Percentiles rank a stretch among this genome's conserved stretches.
These are phyloP conservation scores for Penicillium sp. DNA, from an alignment of 2,329 filamentous ascomycete species.

Conservation along the genomic window DNA sequence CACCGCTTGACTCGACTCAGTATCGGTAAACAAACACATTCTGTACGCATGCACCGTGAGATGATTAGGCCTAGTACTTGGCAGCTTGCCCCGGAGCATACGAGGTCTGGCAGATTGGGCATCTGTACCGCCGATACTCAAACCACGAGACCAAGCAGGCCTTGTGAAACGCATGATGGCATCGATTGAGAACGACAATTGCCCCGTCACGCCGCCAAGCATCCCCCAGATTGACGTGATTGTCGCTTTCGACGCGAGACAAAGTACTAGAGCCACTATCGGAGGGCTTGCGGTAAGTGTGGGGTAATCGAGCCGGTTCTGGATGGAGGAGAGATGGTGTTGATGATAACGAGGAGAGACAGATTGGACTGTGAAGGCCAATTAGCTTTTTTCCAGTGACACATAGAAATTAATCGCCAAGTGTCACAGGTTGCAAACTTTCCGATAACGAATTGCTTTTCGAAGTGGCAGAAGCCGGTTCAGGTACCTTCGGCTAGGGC, in stretches of 20 bases:
- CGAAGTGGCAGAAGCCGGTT: not conserved
- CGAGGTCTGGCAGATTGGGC: slow-evolving; percentile 27
- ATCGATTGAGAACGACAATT: slow-evolving; percentile 24
- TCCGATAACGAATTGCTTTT: not conserved
- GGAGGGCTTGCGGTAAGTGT: slow-evolving; percentile 4
- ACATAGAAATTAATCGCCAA: not conserved
- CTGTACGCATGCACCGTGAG: not conserved
- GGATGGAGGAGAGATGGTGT: slow-evolving; percentile 16
- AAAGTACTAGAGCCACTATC: not conserved
- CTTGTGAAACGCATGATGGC: slow-evolving; percentile 27
- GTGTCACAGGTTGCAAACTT: not conserved
- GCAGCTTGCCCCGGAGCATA: slow-evolving; percentile 15
- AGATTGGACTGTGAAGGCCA: slow-evolving; percentile 22
- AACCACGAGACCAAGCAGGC: slow-evolving; percentile 27
- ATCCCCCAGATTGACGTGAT: not conserved
- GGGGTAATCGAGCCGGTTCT: slow-evolving; percentile 15
- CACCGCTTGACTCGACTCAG: too few relatives aligned
- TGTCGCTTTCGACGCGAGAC: not conserved
- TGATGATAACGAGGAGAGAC: slow-evolving; percentile 22
- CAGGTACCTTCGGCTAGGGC: not conserved
- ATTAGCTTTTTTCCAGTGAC: slow-evolving; percentile 8
- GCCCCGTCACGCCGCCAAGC: slow-evolving; percentile 4
- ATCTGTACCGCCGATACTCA: slow-evolving; percentile 24
- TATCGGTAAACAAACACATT: too few relatives aligned
- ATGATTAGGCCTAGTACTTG: slow-evolving; percentile 1